These are phyloP conservation scores for Hyphopichia khmerensis DNA, from an alignment of 1,139 yeast species.

Conservation along the genomic window DNA sequence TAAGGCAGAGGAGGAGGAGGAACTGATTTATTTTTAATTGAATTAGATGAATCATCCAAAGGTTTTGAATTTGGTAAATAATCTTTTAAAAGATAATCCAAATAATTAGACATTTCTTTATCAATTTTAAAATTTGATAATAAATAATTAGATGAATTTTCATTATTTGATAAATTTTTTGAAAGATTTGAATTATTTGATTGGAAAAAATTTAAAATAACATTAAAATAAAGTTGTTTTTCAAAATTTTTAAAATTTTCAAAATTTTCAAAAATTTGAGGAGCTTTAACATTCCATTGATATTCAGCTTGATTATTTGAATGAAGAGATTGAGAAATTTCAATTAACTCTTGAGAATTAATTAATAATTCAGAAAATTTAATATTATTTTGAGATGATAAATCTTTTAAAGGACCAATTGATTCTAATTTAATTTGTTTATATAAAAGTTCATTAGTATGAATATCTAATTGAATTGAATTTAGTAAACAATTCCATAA, in stretches of 20 bases:
- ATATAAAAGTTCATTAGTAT: slow-evolving; percentile 51
- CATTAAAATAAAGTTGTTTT: slow-evolving; percentile 64
- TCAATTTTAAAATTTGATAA: slow-evolving; percentile 45
- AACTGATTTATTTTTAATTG: neutral
- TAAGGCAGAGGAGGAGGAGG: slow-evolving; percentile 1
- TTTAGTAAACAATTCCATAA: slow-evolving; percentile 59
- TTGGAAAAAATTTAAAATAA: slow-evolving; percentile 69
- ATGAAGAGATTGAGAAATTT: slow-evolving; percentile 25
- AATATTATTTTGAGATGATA: slow-evolving; percentile 52
- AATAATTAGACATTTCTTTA: slow-evolving; percentile 39
- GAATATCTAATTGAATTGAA: slow-evolving; percentile 52
- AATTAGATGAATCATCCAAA: neutral
- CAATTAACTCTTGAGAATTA: slow-evolving; percentile 42
- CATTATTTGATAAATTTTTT: slow-evolving; percentile 52
- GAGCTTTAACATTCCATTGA: slow-evolving; percentile 77
- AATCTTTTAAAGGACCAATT: slow-evolving; percentile 52
- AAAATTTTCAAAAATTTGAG: slow-evolving; percentile 72
- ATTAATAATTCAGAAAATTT: slow-evolving; percentile 44
- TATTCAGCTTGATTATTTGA: slow-evolving; percentile 33
- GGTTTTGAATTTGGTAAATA: slow-evolving; percentile 13
- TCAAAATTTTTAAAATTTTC: slow-evolving; percentile 73
- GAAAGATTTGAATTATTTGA: slow-evolving; percentile 49
- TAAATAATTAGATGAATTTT: slow-evolving; percentile 63
- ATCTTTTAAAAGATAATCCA: slow-evolving; percentile 30
- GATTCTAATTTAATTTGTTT: slow-evolving; percentile 56